A percentile compares a stretch with the other conserved stretches of the same genome.
These are phyloP conservation scores for Glebionis coronaria DNA, from an alignment of 129 eudicot genomes.

Conservation along the genomic window DNA sequence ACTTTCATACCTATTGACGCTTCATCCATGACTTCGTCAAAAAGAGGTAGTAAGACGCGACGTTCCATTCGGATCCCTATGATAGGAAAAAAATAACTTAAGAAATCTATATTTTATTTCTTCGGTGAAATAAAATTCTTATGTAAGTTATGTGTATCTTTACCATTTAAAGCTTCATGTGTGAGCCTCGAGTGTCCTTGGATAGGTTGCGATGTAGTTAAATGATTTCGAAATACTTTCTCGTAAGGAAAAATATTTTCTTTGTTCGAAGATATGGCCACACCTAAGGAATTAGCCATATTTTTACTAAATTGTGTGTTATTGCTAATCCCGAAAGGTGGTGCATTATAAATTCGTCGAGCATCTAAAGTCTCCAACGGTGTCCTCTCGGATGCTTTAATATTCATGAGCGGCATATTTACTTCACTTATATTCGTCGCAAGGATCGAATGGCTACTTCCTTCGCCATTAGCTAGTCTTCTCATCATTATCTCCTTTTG, in stretches of 20 bases:
- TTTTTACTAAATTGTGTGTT: not conserved
- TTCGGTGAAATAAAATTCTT: too few relatives aligned
- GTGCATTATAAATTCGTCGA: not conserved
- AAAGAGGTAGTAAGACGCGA: too few relatives aligned
- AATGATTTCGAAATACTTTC: too few relatives aligned
- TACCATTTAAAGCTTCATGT: not conserved
- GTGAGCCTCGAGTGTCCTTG: not conserved
- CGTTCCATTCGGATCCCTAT: too few relatives aligned
- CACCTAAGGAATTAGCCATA: not conserved
- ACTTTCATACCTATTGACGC: too few relatives aligned
- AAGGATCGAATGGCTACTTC: not conserved
- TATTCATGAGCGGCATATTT: not conserved
- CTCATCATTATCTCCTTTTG: not conserved
- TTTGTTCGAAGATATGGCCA: not conserved
- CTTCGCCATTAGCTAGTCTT: not conserved
- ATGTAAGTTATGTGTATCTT: not conserved
- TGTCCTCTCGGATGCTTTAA: not conserved
- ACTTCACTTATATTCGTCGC: not conserved
- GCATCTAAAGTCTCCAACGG: not conserved
- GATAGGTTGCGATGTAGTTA: not conserved
- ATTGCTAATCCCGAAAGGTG: not conserved
- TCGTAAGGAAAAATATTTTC: not conserved
- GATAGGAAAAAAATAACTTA: too few relatives aligned
- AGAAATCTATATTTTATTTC: too few relatives aligned
- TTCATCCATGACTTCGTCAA: too few relatives aligned